Evolutionary conservation across 306 rosid genomes (phyloP).

Genomic region (Quercus wislizeni): DNA sequence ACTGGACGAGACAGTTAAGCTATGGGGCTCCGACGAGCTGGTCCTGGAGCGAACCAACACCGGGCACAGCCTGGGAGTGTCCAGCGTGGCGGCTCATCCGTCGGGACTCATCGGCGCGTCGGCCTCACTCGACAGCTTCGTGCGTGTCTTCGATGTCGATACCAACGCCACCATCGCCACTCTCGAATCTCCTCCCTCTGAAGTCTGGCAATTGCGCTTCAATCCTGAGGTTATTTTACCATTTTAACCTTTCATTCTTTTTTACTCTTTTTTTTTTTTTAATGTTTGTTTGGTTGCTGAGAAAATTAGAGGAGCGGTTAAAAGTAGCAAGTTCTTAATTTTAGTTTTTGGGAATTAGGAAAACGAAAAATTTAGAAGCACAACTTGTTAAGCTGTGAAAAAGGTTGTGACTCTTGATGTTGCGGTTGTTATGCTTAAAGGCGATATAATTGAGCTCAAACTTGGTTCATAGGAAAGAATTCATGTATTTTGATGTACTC

Average conservation of each 20-base stretch:
- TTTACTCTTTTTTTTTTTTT: no score
- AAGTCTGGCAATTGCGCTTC: constrained; percentile 96
- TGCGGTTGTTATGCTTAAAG: no score
- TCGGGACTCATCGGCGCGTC: constrained; percentile 85
- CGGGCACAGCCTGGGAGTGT: constrained; percentile 97
- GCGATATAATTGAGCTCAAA: no score
- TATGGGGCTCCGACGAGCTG: constrained; percentile 89
- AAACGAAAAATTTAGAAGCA: no score
- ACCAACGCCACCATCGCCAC: constrained; percentile 83
- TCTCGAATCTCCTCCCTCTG: constrained; percentile 96
- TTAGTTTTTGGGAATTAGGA: neutral
- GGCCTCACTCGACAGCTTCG: constrained; percentile 93
- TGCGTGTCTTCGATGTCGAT: constrained; percentile 85
- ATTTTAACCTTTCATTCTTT: neutral
- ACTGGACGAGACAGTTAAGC: constrained; percentile 85
- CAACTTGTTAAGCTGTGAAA: no score
- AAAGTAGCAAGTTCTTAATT: neutral
- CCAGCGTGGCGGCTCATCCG: constrained; percentile 91
- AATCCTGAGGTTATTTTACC: constrained; percentile 62
- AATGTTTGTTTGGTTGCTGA: neutral
- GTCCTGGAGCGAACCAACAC: constrained; percentile 67
- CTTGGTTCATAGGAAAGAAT: no score
- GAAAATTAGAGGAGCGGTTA: neutral
- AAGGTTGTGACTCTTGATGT: no score
- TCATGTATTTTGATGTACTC: no score